Base-by-base conservation (phyloP, 805 yeast species). In the Jamesozyma piceae region DNA sequence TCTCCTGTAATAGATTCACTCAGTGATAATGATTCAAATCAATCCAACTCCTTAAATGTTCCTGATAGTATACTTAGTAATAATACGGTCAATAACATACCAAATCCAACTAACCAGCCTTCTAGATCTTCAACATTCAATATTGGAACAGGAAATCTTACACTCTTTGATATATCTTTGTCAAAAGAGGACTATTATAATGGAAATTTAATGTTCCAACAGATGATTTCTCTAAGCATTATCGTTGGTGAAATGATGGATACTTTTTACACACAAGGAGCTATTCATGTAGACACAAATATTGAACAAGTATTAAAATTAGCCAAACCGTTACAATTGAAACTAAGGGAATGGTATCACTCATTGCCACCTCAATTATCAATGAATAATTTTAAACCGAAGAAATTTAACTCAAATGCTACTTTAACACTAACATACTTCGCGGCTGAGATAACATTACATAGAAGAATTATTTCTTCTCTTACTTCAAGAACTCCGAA, bases 371-470 rank as follows among this genome's bases (percentile, higher is more conserved):
- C 65, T 21, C 77, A 71, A 51, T 63, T 80, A 29, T 87, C 78
- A 45, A 81, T 78, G 84, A 71, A 63, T 43, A 64, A 78, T 1
- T 69, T 75, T 13, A 74, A 72, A 46, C 77, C 81, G 8, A 66
- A 84, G 35, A 77, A 75, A 51, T 72, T 80, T 43, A 82, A 80
- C 53, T 73, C 89, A 14, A 80, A 82, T 57, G 90, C 94, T 0
- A 78, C 82, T 48, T 66, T 89, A 39, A 94, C 88, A 43, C 63
- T 89, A 37, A 82, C 94, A 1, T 89, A 89, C 60, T 84, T 88
- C 64, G 90, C 94, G 0, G 82, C 95, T 0, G 97, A 89, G 57
- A 76, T 89, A 31, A 82, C 92, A 0, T 66, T 89, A 20, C 97
- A 89, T 60, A 67, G 97, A 39, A 78, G 79, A 52, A 84, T 84